Percentiles rank a stretch among this genome's conserved stretches.
Conservation (phyloP, 192 early-diverging fungal genomes). For the Thoreauomyces humboldtii region DNA sequence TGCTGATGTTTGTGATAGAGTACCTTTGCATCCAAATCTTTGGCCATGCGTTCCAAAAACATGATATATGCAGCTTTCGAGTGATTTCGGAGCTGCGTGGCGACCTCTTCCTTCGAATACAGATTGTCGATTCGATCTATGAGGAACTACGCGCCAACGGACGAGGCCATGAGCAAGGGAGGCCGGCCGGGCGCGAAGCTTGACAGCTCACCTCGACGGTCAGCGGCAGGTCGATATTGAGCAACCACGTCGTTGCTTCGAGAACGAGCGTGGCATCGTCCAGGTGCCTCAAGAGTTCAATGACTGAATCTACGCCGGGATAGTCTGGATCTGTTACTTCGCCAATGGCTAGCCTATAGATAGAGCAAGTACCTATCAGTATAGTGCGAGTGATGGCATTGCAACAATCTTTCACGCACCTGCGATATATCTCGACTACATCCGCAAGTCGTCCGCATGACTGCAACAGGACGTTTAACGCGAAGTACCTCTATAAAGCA, state of each 20-base stretch:
- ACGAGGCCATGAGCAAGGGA: neutral
- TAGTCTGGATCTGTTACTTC: slow-evolving; percentile 56
- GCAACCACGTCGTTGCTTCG: slow-evolving; percentile 29
- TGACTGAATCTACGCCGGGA: slow-evolving; percentile 14
- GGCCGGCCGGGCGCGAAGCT: neutral
- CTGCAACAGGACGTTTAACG: no score
- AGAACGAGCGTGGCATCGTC: slow-evolving; percentile 24
- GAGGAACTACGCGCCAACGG: slow-evolving; percentile 1
- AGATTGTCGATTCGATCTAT: slow-evolving; percentile 8
- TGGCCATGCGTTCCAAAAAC: slow-evolving; percentile 32
- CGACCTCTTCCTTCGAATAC: slow-evolving; percentile 6
- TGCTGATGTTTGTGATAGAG: neutral
- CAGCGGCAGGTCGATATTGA: slow-evolving; percentile 25
- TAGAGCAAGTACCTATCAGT: no score
- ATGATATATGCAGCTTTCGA: neutral
- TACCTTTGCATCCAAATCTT: slow-evolving; percentile 2
- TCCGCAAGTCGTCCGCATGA: no score
- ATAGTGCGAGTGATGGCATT: no score
- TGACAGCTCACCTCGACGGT: slow-evolving; percentile 32
- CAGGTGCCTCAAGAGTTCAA: slow-evolving; percentile 17
- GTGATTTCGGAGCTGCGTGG: slow-evolving; percentile 9
- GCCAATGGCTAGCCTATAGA: slow-evolving; percentile 46
- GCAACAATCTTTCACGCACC: no score
- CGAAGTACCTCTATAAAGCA: no score
- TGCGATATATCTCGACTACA: no score